These are phyloP conservation scores for Cucumis melo DNA, from an alignment of 306 rosid species.

Conservation along the genomic window DNA sequence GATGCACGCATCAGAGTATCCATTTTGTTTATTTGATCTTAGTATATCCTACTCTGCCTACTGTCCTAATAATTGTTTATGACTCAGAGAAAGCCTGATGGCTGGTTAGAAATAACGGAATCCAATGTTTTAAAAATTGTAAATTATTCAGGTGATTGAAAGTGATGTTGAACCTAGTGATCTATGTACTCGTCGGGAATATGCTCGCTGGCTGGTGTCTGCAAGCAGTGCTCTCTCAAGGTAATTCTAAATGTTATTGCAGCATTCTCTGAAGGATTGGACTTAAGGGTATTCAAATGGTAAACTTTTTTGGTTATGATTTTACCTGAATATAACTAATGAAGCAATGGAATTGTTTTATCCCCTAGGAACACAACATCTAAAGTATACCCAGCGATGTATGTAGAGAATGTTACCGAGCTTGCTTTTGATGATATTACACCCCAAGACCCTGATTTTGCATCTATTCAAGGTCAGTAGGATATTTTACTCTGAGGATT, in stretches of 20 bases:
- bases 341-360: slow-evolving; percentile 11
- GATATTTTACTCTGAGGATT: slow-evolving; percentile 6
- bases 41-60: background rate
- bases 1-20: background rate
- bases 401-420: slow-evolving; percentile 74
- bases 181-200: slow-evolving; percentile 91
- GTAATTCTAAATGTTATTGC: slow-evolving; percentile 23
- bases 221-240: slow-evolving; percentile 94
- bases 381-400: slow-evolving; percentile 97
- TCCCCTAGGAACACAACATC: slow-evolving; percentile 55
- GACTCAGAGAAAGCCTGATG: background rate
- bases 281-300: background rate
- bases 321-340: slow-evolving; percentile 5
- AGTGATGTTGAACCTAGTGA: slow-evolving; percentile 73
- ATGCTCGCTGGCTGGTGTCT: slow-evolving; percentile 91
- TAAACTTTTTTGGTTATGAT: background rate
- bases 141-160: slow-evolving; percentile 63
- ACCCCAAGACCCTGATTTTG: slow-evolving; percentile 82
- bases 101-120: background rate
- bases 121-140: background rate
- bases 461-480: slow-evolving; percentile 79
- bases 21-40: background rate
- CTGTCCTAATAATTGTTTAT: background rate
- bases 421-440: slow-evolving; percentile 91
- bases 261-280: background rate